Conservation (phyloP, 345 rosid species). For the Euphorbia tirucalli region DNA sequence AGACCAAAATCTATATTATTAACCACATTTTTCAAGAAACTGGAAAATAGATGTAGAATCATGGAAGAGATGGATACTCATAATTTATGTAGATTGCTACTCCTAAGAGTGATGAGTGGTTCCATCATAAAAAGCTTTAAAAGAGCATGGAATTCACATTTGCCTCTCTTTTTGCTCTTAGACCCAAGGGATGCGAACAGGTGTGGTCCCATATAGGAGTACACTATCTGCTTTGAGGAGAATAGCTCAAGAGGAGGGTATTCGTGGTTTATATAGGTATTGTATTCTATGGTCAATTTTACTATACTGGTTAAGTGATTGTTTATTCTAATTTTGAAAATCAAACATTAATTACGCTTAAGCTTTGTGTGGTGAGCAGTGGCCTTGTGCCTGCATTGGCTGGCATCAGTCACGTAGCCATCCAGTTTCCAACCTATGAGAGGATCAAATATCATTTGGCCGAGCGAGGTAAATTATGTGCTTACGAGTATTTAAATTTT, state of each 20-base stretch:
- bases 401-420: conserved; percentile 92
- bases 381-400: conserved; percentile 89
- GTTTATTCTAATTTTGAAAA: not conserved
- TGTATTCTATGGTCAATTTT: not conserved
- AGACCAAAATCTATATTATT: not conserved
- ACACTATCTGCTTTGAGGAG: conserved; percentile 77
- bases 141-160: conserved; percentile 2
- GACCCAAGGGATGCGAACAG: conserved; percentile 78
- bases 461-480: conserved; percentile 40
- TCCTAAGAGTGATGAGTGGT: not conserved
- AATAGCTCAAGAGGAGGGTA: conserved; percentile 76
- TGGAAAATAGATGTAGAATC: not conserved
- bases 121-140: not conserved
- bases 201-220: conserved; percentile 64
- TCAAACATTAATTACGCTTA: not conserved
- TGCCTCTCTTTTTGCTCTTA: conserved; percentile 24
- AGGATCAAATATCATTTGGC: conserved; percentile 68
- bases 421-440: conserved; percentile 83
- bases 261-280: conserved; percentile 84
- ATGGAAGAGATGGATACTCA: not conserved
- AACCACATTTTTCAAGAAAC: not conserved
- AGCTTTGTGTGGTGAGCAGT: conserved; percentile 39
- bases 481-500: not conserved
- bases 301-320: not conserved
- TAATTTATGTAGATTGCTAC: not conserved